Percentiles rank a stretch among this genome's conserved stretches.
These are phyloP conservation scores for Jackrogersella minutella DNA, from an alignment of 495 filamentous ascomycete genomes.

Conservation along the genomic window DNA sequence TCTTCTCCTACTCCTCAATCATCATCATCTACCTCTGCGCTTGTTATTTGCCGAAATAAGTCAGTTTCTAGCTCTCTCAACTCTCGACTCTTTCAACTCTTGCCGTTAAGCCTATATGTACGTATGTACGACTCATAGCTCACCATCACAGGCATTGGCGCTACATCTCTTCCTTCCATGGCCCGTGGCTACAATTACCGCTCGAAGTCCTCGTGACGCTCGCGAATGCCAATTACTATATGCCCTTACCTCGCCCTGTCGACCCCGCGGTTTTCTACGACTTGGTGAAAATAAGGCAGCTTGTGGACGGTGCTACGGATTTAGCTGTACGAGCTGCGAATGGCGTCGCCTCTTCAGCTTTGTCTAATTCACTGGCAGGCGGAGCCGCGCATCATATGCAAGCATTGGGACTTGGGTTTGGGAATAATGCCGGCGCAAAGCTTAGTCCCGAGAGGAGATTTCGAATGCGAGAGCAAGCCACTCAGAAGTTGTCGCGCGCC, in stretches of 20 bases:
- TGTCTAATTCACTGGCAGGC: conserved; percentile 60
- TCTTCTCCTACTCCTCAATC: conserved; percentile 50
- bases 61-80: conserved; percentile 53
- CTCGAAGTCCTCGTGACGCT: conserved; percentile 79
- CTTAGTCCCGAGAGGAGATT: conserved; percentile 76
- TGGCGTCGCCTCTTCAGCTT: conserved; percentile 68
- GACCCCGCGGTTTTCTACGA: conserved; percentile 85
- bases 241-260: conserved; percentile 75
- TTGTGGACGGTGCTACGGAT: conserved; percentile 79
- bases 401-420: conserved; percentile 68
- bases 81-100: neutral
- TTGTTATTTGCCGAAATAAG: conserved; percentile 79
- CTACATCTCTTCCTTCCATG: conserved; percentile 84
- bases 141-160: conserved; percentile 70
- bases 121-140: conserved; percentile 15
- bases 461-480: conserved; percentile 78
- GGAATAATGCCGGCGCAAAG: conserved; percentile 65
- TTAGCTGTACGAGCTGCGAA: conserved; percentile 78
- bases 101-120: no score
- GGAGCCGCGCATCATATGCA: conserved; percentile 62
- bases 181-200: conserved; percentile 87
- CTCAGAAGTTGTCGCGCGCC: conserved; percentile 75
- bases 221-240: conserved; percentile 78
- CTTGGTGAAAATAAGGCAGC: conserved; percentile 77
- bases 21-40: conserved; percentile 58